Evolutionary conservation across 495 filamentous ascomycete species (phyloP), one percentile per base, ranked within the genome.

Genomic region (Darksidea phi): DNA sequence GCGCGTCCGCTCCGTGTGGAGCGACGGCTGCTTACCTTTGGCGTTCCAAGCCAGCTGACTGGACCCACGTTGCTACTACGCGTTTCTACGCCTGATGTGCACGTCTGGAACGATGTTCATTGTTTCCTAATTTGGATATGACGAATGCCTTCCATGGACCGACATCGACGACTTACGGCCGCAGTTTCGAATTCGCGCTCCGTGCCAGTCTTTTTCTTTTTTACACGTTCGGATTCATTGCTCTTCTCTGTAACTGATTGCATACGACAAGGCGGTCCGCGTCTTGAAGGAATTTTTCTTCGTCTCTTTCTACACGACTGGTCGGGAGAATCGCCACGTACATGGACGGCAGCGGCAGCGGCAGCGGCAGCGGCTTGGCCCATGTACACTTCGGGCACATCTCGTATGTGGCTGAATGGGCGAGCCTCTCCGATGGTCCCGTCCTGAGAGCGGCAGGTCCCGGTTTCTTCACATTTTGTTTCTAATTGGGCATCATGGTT

Each of bases 231-330:
- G 46, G 24, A 25, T 61, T 61, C 28, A 18, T 41, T 65, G 51
- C 57, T 62, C 52, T 68, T 57, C 55, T 48, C 41, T 65, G 49
- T 63, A 64, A 48, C 62, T 59, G 17, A 45, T 61, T 65, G 56
- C 32, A 54, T 59, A n/a, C 50, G 11, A 59, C 18, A 26, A 32
- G 57, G 61, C 32, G 63, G 57, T 48, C 20, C 48, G 53, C 37
- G 25, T 55, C 58, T 54, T 36, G 36, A 51, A 59, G 45, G 50
- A 55, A 37, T 49, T 49, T 54, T 49, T 60, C 54, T 48, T 62
- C 38, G 17, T 54, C 45, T 11, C 48, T 23, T 13, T 11, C 41
- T 56, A n/a, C 49, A 37, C 38, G 54, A 59, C 54, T 58, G 54
- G 64, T 38, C 28, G 59, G 48, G 59, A 59, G 54, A 55, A 37